Evolutionary conservation across 2,329 filamentous ascomycete species (phyloP).

Genomic region (Neonectria coccinea): DNA sequence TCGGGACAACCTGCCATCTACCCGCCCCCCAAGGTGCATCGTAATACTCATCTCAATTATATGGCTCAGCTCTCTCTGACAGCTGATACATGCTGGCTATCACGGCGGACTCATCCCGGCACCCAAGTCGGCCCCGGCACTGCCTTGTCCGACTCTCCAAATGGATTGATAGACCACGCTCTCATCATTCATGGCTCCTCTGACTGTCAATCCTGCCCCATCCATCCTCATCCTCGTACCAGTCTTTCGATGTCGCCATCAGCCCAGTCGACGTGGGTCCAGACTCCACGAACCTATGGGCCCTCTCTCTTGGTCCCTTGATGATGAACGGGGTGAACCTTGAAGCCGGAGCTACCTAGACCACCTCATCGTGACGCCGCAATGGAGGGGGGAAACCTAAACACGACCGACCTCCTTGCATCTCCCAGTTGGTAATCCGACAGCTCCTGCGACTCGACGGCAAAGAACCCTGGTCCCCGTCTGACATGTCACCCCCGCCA

Average conservation of each 20-base stretch:
- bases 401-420: slow-evolving; percentile 29
- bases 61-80: slow-evolving; percentile 20
- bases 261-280: slow-evolving; percentile 30
- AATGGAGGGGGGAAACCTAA: slow-evolving; percentile 25
- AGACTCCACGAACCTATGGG: slow-evolving; percentile 29
- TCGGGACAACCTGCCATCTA: not conserved
- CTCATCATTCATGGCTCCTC: not conserved
- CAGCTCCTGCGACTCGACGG: slow-evolving; percentile 22
- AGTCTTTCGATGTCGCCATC: slow-evolving; percentile 28
- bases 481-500: slow-evolving; percentile 27
- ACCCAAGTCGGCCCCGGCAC: slow-evolving; percentile 18
- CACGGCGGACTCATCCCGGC: slow-evolving; percentile 22
- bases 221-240: slow-evolving; percentile 12
- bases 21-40: slow-evolving; percentile 1
- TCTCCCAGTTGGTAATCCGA: slow-evolving; percentile 29
- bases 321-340: slow-evolving; percentile 37
- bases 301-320: slow-evolving; percentile 8
- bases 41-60: slow-evolving; percentile 25
- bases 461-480: slow-evolving; percentile 22
- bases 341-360: slow-evolving; percentile 24
- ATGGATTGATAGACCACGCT: slow-evolving; percentile 6
- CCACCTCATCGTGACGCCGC: slow-evolving; percentile 22
- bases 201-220: slow-evolving; percentile 11
- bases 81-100: slow-evolving; percentile 24
- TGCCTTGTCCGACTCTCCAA: slow-evolving; percentile 14